A percentile compares a stretch with the other conserved stretches of the same genome.
phyloP scores from a whole-genome alignment of 1,284 basidiomycete species.

The Wolfiporia cocos region DNA sequence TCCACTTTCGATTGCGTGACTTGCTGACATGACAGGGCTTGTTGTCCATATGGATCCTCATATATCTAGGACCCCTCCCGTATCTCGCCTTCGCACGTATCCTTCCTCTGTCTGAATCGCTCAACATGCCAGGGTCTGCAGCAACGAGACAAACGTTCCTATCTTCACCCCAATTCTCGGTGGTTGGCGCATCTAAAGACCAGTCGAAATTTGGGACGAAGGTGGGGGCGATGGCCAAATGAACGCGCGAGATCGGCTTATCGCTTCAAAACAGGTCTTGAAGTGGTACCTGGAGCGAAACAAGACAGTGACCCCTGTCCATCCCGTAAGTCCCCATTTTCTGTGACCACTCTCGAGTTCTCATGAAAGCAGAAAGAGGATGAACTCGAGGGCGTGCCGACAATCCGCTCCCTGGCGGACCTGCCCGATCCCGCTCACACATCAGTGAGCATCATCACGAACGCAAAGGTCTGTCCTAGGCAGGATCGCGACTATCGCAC shows the following conservation, averaged over 20 bases:
- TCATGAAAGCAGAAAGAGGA: slow-evolving; percentile 45
- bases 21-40: too few relatives aligned
- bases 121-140: slow-evolving; percentile 20
- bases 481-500: background rate
- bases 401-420: slow-evolving; percentile 47
- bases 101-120: too few relatives aligned
- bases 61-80: too few relatives aligned
- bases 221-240: slow-evolving; percentile 30
- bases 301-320: slow-evolving; percentile 63
- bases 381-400: slow-evolving; percentile 56
- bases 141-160: slow-evolving; percentile 55
- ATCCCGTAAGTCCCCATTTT: slow-evolving; percentile 39
- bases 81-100: too few relatives aligned
- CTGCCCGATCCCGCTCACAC: slow-evolving; percentile 64
- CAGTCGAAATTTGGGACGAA: slow-evolving; percentile 70
- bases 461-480: slow-evolving; percentile 43
- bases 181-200: slow-evolving; percentile 77
- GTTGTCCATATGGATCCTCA: too few relatives aligned
- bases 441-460: slow-evolving; percentile 76
- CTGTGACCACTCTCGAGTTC: slow-evolving; percentile 2
- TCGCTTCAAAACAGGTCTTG: slow-evolving; percentile 41
- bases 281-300: slow-evolving; percentile 69
- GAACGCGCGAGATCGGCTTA: background rate
- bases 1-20: slow-evolving; percentile 9
- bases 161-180: slow-evolving; percentile 57